Conservation (phyloP, 2,329 filamentous ascomycete species). For the Thermothelomyces thermophilus region DNA sequence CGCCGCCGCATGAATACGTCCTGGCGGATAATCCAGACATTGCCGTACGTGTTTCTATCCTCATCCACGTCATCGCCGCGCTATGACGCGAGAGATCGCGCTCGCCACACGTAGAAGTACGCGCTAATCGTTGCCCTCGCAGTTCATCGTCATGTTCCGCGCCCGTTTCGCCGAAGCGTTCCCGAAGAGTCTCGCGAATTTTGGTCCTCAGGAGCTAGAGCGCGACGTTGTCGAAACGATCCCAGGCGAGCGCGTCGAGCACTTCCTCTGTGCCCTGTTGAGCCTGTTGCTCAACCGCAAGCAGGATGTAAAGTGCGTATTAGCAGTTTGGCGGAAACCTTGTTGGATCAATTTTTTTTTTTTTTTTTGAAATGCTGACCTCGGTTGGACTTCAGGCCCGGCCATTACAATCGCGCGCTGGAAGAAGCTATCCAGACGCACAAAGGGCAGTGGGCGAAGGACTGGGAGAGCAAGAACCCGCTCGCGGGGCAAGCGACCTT, state of each 20-base stretch:
- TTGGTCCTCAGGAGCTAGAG: conserved; percentile 94
- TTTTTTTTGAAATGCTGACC: background rate
- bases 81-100: conserved; percentile 50
- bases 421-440: conserved; percentile 87
- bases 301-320: conserved; percentile 90
- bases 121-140: conserved; percentile 24
- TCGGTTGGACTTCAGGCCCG: conserved; percentile 52
- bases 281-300: conserved; percentile 90
- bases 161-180: conserved; percentile 88
- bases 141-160: conserved; percentile 99
- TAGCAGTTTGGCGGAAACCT: too few species aligned
- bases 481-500: conserved; percentile 76
- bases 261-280: conserved; percentile 81
- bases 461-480: conserved; percentile 79
- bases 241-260: conserved; percentile 79
- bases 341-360: too few species aligned
- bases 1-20: conserved; percentile 83
- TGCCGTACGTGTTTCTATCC: conserved; percentile 60
- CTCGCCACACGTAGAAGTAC: conserved; percentile 27
- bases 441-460: conserved; percentile 77
- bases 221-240: conserved; percentile 69
- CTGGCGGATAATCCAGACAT: conserved; percentile 88
- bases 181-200: conserved; percentile 77
- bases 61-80: conserved; percentile 34
- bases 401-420: conserved; percentile 85